Conservation (phyloP, 306 rosid species). For the Lupinus albus region DNA sequence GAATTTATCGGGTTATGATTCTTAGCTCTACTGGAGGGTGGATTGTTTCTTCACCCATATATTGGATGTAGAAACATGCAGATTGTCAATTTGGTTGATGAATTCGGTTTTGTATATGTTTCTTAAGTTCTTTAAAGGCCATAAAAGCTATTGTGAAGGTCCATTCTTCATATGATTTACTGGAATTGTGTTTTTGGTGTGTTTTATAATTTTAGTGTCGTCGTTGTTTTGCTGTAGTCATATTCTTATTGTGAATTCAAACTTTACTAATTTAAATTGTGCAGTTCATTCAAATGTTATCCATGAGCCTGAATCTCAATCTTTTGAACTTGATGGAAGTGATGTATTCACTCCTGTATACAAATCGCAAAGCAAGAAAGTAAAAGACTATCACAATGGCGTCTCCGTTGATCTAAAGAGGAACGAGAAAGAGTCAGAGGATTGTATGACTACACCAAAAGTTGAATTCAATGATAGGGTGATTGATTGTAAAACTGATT, state of each 20-base stretch:
- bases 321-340: constrained; percentile 52
- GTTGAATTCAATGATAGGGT: constrained; percentile 30
- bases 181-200: background rate
- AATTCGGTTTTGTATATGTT: constrained; percentile 22
- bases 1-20: constrained; percentile 19
- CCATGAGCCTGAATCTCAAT: constrained; percentile 48
- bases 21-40: background rate
- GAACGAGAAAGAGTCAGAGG: constrained; percentile 41
- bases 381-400: constrained; percentile 48
- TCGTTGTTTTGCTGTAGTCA: too few species aligned
- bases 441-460: constrained; percentile 30
- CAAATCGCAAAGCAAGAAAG: constrained; percentile 46
- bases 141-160: background rate
- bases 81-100: constrained; percentile 18
- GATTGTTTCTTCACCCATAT: constrained; percentile 19
- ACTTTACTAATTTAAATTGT: constrained; percentile 21
- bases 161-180: background rate
- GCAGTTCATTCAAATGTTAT: constrained; percentile 60
- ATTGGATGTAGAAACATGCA: background rate
- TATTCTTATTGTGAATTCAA: background rate
- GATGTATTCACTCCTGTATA: constrained; percentile 46
- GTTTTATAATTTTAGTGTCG: too few species aligned
- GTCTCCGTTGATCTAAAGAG: constrained; percentile 42
- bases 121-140: background rate
- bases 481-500: constrained; percentile 39